Evolutionary conservation across 2,329 filamentous ascomycete genomes (phyloP), one percentile per base, ranked within the genome.

Genomic region (Penicillium polonicum): DNA sequence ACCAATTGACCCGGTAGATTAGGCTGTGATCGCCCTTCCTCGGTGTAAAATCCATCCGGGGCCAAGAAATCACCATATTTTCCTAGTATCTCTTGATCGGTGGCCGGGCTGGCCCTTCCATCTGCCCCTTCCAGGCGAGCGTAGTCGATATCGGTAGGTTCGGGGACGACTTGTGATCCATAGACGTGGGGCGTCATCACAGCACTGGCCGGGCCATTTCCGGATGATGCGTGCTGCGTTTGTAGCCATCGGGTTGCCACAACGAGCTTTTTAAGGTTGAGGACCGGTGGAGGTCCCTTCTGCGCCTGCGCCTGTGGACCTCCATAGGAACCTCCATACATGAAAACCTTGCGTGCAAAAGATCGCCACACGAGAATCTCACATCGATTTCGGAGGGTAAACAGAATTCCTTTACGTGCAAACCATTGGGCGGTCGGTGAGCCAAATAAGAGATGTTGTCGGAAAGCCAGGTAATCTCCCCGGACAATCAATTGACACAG

Each of bases 291-390:
- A 82, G 85, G 59, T 75, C 80, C 65, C 80, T 82, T 55, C 79
- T 76, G 74, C 21, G 69, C 65, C 57, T 73, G 71, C 48, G 67
- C 67, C 41, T 69, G 68, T 7, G 66, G 65, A 45, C 76, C 80
- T 1, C 88, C 88, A 41, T 86, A 85, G n/a, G 86, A 83, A 61
- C 92, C 94, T 17, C 85, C 89, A 13, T 94, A 80, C 10, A 93
- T 76, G 72, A 96, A 97, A 0, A 88, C 85, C 63, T 87, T 88
- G 31, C 92, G 85, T 19, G 89, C 85, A 7, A 97, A 82, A 1
- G 89, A 89, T 15, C 93, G 86, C 91, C 91, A 96, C 13, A 96
- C 84, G 2, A 95, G 80, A 1, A 91, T 85, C 55, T 94, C 89
- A 57, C 92, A 88, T 52, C 91, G 85, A 68, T 90, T 90, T 3